These are phyloP conservation scores for Aspergillus vadensis DNA, from an alignment of 2,329 filamentous ascomycete species.

Conservation along the genomic window DNA sequence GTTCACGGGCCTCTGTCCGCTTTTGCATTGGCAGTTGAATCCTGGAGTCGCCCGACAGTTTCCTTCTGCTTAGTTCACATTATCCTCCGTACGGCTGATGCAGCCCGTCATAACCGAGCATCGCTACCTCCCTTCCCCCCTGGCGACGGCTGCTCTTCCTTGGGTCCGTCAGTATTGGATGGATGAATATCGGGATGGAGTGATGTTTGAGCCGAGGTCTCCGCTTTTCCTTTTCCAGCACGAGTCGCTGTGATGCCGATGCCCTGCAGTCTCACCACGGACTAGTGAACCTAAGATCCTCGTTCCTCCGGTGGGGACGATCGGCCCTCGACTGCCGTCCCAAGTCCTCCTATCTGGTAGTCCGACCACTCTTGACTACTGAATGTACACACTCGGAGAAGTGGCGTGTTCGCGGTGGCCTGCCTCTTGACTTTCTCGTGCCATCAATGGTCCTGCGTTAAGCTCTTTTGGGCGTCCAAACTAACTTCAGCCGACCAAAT, in stretches of 20 bases:
- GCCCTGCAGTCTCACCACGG: slow-evolving; percentile 14
- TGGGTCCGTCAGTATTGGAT: not conserved
- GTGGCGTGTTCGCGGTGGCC: slow-evolving; percentile 19
- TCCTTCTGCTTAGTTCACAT: not conserved
- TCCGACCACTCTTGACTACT: slow-evolving; percentile 10
- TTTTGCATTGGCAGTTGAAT: slow-evolving; percentile 9
- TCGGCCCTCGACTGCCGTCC: slow-evolving; percentile 29
- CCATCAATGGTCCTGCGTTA: slow-evolving; percentile 16
- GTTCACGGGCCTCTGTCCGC: slow-evolving; percentile 17
- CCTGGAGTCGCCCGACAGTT: not conserved
- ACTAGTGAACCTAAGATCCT: slow-evolving; percentile 24
- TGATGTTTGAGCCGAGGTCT: slow-evolving; percentile 15
- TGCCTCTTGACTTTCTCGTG: slow-evolving; percentile 3
- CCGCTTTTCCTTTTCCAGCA: slow-evolving; percentile 12
- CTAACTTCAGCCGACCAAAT: slow-evolving; percentile 7
- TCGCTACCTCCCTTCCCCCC: not conserved
- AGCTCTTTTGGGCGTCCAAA: slow-evolving; percentile 11
- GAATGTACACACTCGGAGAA: slow-evolving; percentile 17
- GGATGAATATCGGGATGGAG: not conserved
- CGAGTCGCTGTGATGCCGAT: slow-evolving; percentile 20
- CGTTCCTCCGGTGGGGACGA: slow-evolving; percentile 29
- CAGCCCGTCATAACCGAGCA: not conserved
- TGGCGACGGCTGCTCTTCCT: not conserved
- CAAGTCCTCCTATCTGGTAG: slow-evolving; percentile 15
- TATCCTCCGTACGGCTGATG: not conserved